These are phyloP conservation scores for Lotmaria passim DNA, from an alignment of 208 protist species.

Conservation along the genomic window DNA sequence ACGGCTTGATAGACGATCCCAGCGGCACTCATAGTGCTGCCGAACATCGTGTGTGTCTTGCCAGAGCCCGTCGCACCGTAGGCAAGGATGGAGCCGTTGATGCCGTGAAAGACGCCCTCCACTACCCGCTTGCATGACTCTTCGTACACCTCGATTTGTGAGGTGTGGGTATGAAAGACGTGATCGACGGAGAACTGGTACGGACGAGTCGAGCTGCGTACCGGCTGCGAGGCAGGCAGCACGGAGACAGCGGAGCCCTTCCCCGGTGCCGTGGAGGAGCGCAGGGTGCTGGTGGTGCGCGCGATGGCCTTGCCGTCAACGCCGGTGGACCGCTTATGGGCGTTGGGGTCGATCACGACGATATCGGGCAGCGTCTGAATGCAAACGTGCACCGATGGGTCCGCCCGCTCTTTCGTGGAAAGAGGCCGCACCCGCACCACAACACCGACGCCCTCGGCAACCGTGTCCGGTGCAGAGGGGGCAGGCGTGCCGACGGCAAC, in stretches of 20 bases:
- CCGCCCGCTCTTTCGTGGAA: slow-evolving; percentile 65
- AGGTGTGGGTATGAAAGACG: slow-evolving; percentile 69
- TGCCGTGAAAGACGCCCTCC: slow-evolving; percentile 70
- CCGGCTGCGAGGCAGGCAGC: slow-evolving; percentile 11
- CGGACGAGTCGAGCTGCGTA: slow-evolving; percentile 28
- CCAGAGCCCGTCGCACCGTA: slow-evolving; percentile 90
- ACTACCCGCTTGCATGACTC: slow-evolving; percentile 68
- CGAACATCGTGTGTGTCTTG: slow-evolving; percentile 94
- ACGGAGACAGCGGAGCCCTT: background rate
- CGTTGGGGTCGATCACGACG: slow-evolving; percentile 56
- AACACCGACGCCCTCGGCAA: slow-evolving; percentile 50
- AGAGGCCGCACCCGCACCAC: slow-evolving; percentile 78
- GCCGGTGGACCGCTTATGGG: background rate
- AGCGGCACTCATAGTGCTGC: slow-evolving; percentile 66
- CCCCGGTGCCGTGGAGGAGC: no score
- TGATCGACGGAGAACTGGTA: slow-evolving; percentile 77
- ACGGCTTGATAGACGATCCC: slow-evolving; percentile 85
- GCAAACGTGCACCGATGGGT: slow-evolving; percentile 61
- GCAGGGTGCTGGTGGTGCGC: background rate
- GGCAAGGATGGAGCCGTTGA: slow-evolving; percentile 87
- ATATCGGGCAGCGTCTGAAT: slow-evolving; percentile 70
- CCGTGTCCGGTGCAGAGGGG: background rate
- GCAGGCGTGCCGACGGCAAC: background rate
- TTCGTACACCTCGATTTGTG: slow-evolving; percentile 80
- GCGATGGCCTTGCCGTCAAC: background rate